A percentile compares a stretch with the other conserved stretches of the same genome.
Evolutionary conservation across 2,329 filamentous ascomycete genomes (phyloP).

Genomic region (Fusarium floridanum): DNA sequence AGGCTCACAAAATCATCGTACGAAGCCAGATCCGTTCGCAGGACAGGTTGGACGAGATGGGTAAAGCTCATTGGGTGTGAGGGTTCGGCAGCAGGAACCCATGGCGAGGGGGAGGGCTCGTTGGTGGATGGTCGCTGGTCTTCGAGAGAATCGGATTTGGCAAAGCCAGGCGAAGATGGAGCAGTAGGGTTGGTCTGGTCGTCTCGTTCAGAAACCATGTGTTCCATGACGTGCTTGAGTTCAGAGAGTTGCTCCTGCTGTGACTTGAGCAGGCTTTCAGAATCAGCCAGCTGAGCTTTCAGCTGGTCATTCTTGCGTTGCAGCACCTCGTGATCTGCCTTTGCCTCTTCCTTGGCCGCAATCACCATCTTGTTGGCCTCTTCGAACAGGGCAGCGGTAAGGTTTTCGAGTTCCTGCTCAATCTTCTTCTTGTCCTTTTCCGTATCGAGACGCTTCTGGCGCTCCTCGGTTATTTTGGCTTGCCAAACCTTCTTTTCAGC

Average conservation of each 20-base stretch:
- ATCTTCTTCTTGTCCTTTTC: slow-evolving; percentile 89
- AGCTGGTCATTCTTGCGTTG: slow-evolving; percentile 91
- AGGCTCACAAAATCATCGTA: slow-evolving; percentile 90
- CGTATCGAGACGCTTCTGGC: slow-evolving; percentile 70
- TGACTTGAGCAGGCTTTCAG: slow-evolving; percentile 84
- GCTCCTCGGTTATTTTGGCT: slow-evolving; percentile 73
- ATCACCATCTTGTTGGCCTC: slow-evolving; percentile 99
- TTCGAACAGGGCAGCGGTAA: slow-evolving; percentile 95
- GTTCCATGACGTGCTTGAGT: slow-evolving; percentile 92
- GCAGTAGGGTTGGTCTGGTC: slow-evolving; percentile 79
- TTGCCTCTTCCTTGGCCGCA: slow-evolving; percentile 85
- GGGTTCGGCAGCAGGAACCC: slow-evolving; percentile 55
- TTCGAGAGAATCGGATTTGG: slow-evolving; percentile 73
- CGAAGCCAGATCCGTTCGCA: slow-evolving; percentile 83
- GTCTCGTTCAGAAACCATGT: slow-evolving; percentile 80
- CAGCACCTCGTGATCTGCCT: slow-evolving; percentile 83
- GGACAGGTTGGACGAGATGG: slow-evolving; percentile 84
- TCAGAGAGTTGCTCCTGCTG: slow-evolving; percentile 94
- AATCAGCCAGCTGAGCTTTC: slow-evolving; percentile 86
- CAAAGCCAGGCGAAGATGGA: slow-evolving; percentile 84
- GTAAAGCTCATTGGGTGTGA: slow-evolving; percentile 78
- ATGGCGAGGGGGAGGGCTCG: slow-evolving; percentile 51
- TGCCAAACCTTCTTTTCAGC: slow-evolving; percentile 74
- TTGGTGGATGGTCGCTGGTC: slow-evolving; percentile 54
- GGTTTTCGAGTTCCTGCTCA: slow-evolving; percentile 89